These are phyloP conservation scores for Mycena crocata DNA, from an alignment of 768 basidiomycete genomes.

Conservation along the genomic window DNA sequence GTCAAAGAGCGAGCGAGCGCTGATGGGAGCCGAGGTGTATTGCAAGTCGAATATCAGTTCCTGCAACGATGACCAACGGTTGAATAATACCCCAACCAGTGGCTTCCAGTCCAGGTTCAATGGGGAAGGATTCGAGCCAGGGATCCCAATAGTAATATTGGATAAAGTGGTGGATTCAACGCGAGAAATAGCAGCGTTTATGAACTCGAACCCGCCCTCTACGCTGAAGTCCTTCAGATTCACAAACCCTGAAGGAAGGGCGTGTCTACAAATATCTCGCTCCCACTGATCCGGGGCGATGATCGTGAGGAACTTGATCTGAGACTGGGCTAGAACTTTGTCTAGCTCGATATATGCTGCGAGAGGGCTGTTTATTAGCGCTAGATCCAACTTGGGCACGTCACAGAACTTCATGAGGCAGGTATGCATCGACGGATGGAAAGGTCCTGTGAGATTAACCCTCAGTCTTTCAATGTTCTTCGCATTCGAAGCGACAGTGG, in stretches of 20 bases:
- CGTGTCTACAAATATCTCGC: not conserved
- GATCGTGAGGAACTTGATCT: not conserved
- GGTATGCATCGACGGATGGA: not conserved
- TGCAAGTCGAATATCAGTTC: not conserved
- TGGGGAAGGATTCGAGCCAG: not conserved
- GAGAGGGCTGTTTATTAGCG: not conserved
- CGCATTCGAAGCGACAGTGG: not conserved
- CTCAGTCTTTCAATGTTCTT: not conserved
- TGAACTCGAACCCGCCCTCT: not conserved
- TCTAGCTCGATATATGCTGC: constrained; percentile 1
- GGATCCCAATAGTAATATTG: not conserved
- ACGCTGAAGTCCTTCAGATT: not conserved
- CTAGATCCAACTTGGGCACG: not conserved
- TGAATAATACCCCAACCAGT: not conserved
- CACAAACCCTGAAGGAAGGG: not conserved
- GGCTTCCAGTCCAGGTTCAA: not conserved
- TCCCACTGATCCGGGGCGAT: constrained; percentile 1
- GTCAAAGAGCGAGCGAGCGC: too few species aligned
- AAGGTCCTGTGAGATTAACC: not conserved
- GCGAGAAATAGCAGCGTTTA: not conserved
- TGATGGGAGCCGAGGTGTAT: too few species aligned
- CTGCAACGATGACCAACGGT: not conserved
- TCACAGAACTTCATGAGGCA: not conserved
- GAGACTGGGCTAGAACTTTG: not conserved
- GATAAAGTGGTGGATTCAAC: not conserved